Conservation (phyloP, 2,329 filamentous ascomycete species). For the Curvularia eragrostidis region DNA sequence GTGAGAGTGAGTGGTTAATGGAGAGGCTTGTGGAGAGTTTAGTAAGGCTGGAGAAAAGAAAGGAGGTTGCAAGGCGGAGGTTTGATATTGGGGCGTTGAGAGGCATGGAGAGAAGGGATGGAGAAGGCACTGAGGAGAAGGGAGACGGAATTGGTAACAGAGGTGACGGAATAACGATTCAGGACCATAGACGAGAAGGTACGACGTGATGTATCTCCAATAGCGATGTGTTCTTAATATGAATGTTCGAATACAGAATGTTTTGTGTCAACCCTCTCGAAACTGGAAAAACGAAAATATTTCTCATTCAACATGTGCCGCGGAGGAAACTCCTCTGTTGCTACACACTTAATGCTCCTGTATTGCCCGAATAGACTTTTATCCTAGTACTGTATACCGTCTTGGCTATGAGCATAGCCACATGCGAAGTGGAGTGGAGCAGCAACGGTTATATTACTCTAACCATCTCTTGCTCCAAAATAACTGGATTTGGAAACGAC, state of each 20-base stretch:
- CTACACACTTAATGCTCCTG: no score
- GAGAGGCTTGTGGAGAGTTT: slow-evolving; percentile 71
- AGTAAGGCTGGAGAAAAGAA: slow-evolving; percentile 45
- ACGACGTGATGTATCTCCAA: not conserved
- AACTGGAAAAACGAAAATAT: no score
- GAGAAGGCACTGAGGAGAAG: not conserved
- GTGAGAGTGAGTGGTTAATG: slow-evolving; percentile 71
- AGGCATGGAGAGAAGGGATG: slow-evolving; percentile 4
- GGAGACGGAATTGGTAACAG: not conserved
- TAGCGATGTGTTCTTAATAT: not conserved
- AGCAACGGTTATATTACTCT: not conserved
- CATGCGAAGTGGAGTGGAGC: no score
- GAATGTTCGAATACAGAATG: no score
- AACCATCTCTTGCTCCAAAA: not conserved
- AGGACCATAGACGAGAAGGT: not conserved
- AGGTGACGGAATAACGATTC: not conserved
- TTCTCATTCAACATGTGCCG: no score
- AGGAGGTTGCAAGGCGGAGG: slow-evolving; percentile 19
- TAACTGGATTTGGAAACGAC: not conserved
- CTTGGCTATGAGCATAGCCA: no score
- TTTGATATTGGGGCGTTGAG: slow-evolving; percentile 5
- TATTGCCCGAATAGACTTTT: no score
- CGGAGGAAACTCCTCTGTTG: no score
- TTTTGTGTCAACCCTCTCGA: no score
- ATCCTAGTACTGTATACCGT: no score